These are phyloP conservation scores for Skeletonema costatum DNA, from an alignment of 108 stramenopile genomes.

Conservation along the genomic window DNA sequence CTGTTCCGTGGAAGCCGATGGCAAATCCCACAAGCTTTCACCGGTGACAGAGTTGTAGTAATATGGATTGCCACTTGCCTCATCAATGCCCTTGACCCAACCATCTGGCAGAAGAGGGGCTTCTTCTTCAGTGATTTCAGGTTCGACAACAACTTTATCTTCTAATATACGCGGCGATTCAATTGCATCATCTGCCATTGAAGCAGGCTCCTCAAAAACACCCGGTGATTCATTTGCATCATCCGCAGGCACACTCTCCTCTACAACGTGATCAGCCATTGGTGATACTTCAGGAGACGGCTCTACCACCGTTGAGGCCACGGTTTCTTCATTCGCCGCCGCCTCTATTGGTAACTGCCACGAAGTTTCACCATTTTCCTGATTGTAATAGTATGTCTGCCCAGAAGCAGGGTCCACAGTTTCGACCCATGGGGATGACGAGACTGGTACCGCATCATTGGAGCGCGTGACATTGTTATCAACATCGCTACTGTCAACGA, in stretches of 20 bases:
- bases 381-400: conserved; percentile 77
- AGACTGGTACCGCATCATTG: background rate
- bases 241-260: background rate
- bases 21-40: conserved; percentile 69
- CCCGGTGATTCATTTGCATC: too few relatives aligned
- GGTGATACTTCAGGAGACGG: conserved; percentile 55
- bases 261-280: conserved; percentile 50
- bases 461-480: background rate
- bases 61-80: conserved; percentile 26
- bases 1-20: background rate
- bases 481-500: background rate
- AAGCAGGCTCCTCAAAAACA: too few relatives aligned
- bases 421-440: conserved; percentile 49
- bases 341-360: conserved; percentile 69
- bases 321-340: conserved; percentile 17
- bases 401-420: conserved; percentile 65
- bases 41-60: conserved; percentile 63
- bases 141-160: background rate
- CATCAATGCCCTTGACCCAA: background rate
- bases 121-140: background rate
- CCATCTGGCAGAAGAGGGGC: background rate
- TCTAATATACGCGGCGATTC: background rate
- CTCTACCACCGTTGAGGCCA: conserved; percentile 35
- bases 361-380: conserved; percentile 71
- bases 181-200: too few relatives aligned